A percentile compares a stretch with the other conserved stretches of the same genome.
Conservation (phyloP, 352 stramenopile genomes). For the Phytophthora cryptogea region DNA sequence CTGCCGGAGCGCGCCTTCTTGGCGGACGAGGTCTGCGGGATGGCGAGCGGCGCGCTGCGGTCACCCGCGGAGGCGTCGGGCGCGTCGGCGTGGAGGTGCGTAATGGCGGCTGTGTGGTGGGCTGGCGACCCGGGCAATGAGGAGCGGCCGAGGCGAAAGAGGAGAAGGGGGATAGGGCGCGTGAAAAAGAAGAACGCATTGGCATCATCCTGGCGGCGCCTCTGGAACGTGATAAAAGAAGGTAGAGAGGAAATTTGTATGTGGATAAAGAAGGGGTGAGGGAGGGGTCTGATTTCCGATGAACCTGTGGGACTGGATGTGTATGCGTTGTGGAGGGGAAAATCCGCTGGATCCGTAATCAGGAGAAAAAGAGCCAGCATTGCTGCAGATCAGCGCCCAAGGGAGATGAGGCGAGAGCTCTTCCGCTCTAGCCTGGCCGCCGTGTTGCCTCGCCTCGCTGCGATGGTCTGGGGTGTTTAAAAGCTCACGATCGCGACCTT, state of each 20-base stretch:
- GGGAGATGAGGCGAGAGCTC: conserved; percentile 9
- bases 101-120: conserved; percentile 22
- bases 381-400: conserved; percentile 12
- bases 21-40: conserved; percentile 4
- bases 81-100: conserved; percentile 12
- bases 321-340: neutral
- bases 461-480: too few species aligned
- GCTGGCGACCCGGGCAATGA: conserved; percentile 3
- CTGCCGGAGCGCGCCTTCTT: conserved; percentile 26
- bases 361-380: conserved; percentile 12
- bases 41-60: conserved; percentile 24
- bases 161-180: conserved; percentile 17
- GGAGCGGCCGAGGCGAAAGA: conserved; percentile 22
- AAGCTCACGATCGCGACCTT: conserved; percentile 6
- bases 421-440: neutral
- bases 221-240: conserved; percentile 6
- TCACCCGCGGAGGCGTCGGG: conserved; percentile 12
- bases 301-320: neutral
- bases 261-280: neutral
- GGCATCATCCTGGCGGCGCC: conserved; percentile 4
- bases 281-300: conserved; percentile 1
- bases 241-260: neutral
- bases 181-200: conserved; percentile 6
- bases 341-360: conserved; percentile 18
- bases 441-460: neutral